Percentiles rank a stretch among this genome's conserved stretches.
Evolutionary conservation across 768 basidiomycete genomes (phyloP).

Genomic region (Mycena pura): DNA sequence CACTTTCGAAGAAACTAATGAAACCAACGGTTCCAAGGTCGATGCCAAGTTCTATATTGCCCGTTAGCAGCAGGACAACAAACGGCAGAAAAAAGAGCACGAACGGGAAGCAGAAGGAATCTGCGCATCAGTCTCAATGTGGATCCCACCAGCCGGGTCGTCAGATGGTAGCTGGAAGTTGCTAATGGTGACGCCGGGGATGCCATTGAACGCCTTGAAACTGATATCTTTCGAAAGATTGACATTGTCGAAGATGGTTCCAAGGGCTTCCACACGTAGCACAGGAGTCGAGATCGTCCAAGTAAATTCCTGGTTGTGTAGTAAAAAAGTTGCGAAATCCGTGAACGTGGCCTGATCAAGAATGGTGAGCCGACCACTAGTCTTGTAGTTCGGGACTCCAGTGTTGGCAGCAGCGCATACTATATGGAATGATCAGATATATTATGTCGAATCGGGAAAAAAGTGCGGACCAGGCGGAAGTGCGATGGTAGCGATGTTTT

Average conservation of each 20-base stretch:
- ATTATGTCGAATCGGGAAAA: not conserved
- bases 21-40: constrained; percentile 71
- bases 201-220: constrained; percentile 73
- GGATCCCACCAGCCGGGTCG: constrained; percentile 71
- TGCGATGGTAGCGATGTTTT: constrained; percentile 65
- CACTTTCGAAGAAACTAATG: constrained; percentile 63
- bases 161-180: constrained; percentile 76
- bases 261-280: constrained; percentile 68
- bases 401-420: constrained; percentile 72
- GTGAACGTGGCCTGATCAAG: constrained; percentile 66
- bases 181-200: constrained; percentile 73
- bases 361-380: constrained; percentile 61
- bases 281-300: constrained; percentile 76
- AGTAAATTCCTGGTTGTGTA: constrained; percentile 68
- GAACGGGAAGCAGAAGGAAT: constrained; percentile 72
- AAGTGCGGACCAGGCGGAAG: constrained; percentile 59
- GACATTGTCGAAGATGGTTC: constrained; percentile 72
- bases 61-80: constrained; percentile 20
- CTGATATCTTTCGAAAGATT: constrained; percentile 63
- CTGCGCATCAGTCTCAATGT: constrained; percentile 67
- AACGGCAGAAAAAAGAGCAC: constrained; percentile 36
- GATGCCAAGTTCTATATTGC: constrained; percentile 65
- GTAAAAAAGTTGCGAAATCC: constrained; percentile 65
- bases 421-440: constrained; percentile 26
- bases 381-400: constrained; percentile 68